These are phyloP conservation scores for Serpula lacrymans DNA, from an alignment of 768 basidiomycete species.

Conservation along the genomic window DNA sequence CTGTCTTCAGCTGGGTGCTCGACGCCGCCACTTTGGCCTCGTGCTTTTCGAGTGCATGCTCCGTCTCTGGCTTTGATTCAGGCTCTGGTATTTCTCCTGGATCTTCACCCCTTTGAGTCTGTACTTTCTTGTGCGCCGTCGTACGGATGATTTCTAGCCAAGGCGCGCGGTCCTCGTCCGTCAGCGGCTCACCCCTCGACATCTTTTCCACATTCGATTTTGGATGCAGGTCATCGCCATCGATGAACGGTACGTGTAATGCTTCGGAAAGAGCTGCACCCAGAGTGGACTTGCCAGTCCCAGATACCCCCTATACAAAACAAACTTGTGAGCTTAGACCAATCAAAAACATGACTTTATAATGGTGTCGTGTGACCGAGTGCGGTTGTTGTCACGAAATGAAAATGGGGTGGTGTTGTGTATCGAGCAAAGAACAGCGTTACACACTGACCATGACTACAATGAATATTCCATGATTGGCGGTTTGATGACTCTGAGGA, in stretches of 20 bases:
- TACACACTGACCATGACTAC: slow-evolving; percentile 54
- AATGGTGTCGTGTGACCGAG: neutral
- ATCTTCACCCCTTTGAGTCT: slow-evolving; percentile 4
- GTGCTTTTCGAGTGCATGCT: slow-evolving; percentile 2
- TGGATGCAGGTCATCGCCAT: slow-evolving; percentile 89
- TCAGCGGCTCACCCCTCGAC: slow-evolving; percentile 69
- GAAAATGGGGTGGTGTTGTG: neutral
- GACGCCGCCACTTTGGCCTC: slow-evolving; percentile 1
- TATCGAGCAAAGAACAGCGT: slow-evolving; percentile 1
- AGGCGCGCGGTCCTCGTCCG: slow-evolving; percentile 78
- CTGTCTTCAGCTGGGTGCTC: slow-evolving; percentile 11
- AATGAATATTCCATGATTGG: slow-evolving; percentile 29
- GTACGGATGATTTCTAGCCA: slow-evolving; percentile 77
- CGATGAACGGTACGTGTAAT: slow-evolving; percentile 73
- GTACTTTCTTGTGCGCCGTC: slow-evolving; percentile 42
- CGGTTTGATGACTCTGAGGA: too few species aligned
- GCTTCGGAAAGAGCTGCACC: slow-evolving; percentile 57
- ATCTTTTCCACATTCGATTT: slow-evolving; percentile 83
- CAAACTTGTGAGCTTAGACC: neutral
- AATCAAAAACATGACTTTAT: neutral
- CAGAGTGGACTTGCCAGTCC: slow-evolving; percentile 71
- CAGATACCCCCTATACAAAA: slow-evolving; percentile 59
- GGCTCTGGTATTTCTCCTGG: slow-evolving; percentile 24
- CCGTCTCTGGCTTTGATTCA: slow-evolving; percentile 7
- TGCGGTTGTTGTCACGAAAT: neutral